Evolutionary conservation across 805 yeast genomes (phyloP).

Genomic region (Scheffersomyces stipitis): DNA sequence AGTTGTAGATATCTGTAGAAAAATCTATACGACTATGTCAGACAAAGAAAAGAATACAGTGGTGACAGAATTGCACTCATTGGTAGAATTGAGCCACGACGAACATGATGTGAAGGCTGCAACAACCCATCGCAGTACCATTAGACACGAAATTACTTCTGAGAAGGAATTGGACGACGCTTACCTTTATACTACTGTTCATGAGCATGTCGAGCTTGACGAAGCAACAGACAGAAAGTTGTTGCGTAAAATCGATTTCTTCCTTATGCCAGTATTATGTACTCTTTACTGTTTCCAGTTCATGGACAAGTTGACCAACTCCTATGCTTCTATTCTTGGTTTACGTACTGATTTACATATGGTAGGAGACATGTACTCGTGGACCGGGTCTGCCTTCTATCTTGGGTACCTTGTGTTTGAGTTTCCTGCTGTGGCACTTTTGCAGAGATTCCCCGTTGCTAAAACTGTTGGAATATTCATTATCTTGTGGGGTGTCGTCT

Average conservation of each 20-base stretch:
- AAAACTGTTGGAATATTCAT: background rate
- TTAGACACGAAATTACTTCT: too few relatives aligned
- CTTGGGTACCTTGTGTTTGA: background rate
- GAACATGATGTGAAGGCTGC: too few relatives aligned
- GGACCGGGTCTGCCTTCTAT: background rate
- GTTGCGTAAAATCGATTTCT: constrained; percentile 22
- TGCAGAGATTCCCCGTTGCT: background rate
- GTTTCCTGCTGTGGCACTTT: background rate
- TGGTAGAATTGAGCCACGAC: too few relatives aligned
- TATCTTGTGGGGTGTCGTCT: background rate
- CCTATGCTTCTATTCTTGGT: constrained; percentile 42
- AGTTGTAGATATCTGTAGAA: too few relatives aligned
- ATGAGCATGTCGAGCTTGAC: constrained; percentile 14
- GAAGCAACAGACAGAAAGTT: constrained; percentile 16
- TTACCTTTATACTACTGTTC: too few relatives aligned
- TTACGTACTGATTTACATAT: constrained; percentile 35
- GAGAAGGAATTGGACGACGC: too few relatives aligned
- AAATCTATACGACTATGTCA: too few relatives aligned
- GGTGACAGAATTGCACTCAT: too few relatives aligned
- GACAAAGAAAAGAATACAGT: too few relatives aligned
- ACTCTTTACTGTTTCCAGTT: constrained; percentile 26
- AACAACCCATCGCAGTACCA: too few relatives aligned
- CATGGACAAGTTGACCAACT: constrained; percentile 38
- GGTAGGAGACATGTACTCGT: constrained; percentile 18
- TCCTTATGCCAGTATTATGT: constrained; percentile 26